Conservation (phyloP, 805 yeast genomes). For the Starmerella gropengiesseri region DNA sequence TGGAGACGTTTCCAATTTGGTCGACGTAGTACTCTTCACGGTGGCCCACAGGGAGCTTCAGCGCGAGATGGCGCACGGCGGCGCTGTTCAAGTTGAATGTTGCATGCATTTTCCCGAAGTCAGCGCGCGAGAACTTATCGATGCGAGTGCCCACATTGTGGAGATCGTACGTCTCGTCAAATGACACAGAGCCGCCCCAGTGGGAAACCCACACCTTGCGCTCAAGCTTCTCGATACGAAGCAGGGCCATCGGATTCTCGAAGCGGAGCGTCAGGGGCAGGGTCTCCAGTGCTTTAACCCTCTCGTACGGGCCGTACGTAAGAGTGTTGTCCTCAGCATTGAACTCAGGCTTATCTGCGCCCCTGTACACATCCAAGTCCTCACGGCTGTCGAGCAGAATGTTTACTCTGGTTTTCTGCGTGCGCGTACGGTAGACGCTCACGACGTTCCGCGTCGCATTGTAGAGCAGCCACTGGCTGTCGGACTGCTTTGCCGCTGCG, state of each 20-base stretch:
- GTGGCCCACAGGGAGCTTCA: constrained; percentile 42
- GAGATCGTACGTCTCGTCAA: constrained; percentile 79
- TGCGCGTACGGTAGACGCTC: constrained; percentile 49
- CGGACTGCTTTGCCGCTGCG: constrained; percentile 44
- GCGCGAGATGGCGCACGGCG: constrained; percentile 50
- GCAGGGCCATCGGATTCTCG: constrained; percentile 55
- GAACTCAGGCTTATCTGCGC: constrained; percentile 22
- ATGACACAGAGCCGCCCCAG: constrained; percentile 56
- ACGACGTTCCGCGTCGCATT: constrained; percentile 45
- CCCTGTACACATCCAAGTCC: constrained; percentile 34
- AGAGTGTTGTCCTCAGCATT: constrained; percentile 28
- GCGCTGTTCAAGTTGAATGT: constrained; percentile 43
- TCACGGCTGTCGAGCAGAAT: constrained; percentile 33
- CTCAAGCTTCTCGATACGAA: constrained; percentile 46
- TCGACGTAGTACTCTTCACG: constrained; percentile 74
- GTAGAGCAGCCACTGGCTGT: constrained; percentile 48
- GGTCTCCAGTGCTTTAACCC: constrained; percentile 38
- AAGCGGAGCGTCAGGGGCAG: constrained; percentile 47
- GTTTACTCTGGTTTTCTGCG: constrained; percentile 36
- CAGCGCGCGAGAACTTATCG: constrained; percentile 57
- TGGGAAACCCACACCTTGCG: constrained; percentile 87
- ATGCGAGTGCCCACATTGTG: constrained; percentile 66
- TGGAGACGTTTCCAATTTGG: constrained; percentile 85
- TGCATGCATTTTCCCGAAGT: constrained; percentile 48
- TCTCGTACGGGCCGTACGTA: constrained; percentile 45